Base-by-base conservation (phyloP, 2,329 filamentous ascomycete species). In the Trichoderma sp. region DNA sequence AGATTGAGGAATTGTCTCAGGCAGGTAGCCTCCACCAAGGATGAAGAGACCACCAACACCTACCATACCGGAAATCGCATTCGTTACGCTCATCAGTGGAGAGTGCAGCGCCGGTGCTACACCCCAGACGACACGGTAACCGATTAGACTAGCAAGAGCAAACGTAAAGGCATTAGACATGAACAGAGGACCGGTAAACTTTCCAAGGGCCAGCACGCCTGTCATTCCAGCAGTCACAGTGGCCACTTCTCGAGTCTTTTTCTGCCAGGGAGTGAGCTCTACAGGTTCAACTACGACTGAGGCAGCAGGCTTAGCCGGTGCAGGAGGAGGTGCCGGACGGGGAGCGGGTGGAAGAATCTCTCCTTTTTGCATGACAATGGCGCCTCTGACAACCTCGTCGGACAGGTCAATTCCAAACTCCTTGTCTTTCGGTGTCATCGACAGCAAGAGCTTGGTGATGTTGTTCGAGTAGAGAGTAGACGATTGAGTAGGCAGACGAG, bases 381-480 rank as follows among this genome's bases (percentile, higher is more conserved):
- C 87, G 22, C 92, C 92, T 37, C 93, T 89, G 7, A 95, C 91
- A 27, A 97, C 93, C 78, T 96, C 93, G 72, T 97, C 93, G 0
- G 87, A 85, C 4, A 96, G 82, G 72, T 96, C 92, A 54, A 97
- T 84, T 8, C 92, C 92, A 70, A 93, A 97, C 42, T 90, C 86
- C 70, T 92, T 93, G 2, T 93, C 89, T 68, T 90, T 86, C 1
- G 92, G 92, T 1, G 89, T 80, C 84, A 97, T 92, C 0, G 93
- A 95, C 10, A 97, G 84, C 32, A 97, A 81, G 67, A 94, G 91
- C 76, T 97, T 97, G 72, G 90, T 93, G 73, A 97, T 94, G 76
- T 97, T 97, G 84, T 97, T 97, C 2, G 92, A 95, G 79, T 97
- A 97, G 22, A 97, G 81, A 0, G 92, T 96, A 0, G 93, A 96